Base-by-base conservation (phyloP, 768 basidiomycete genomes). In the Pisolithus albus region DNA sequence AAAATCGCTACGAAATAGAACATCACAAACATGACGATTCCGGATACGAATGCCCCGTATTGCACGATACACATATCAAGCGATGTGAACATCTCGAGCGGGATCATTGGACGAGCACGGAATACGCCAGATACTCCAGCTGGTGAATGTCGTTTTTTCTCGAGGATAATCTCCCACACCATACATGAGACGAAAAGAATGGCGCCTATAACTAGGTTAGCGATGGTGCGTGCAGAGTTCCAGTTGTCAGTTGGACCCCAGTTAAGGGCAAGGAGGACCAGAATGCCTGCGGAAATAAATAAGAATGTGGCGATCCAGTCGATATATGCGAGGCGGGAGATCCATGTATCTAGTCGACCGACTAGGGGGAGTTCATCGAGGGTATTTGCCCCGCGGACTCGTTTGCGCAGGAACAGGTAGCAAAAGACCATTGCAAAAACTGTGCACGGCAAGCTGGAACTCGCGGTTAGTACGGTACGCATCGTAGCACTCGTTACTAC, bases 1-100 rank as follows among this genome's bases (percentile, higher is more conserved):
- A 80, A 79, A 47, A 79, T 75, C 0, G 77, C 68, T 40, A 79
- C 67, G 54, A 80, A 79, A 59, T 80, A 80, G 61, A 79, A 78
- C 69, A 74, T 72, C 46, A 76, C 76, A 52, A 78, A 64, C 69
- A 73, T 73, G 52, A 80, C 68, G 60, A 79, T 73, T 7, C 77
- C 77, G 1, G 64, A 64, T 10, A 73, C 66, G 49, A 76, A 71
- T 16, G 69, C 65, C 16, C 59, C 69, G 52, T 65, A 72, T 54
- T 68, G 66, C 38, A 66, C 65, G 4, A 70, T 67, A 46, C 68
- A 71, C 41, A 79, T 57, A 55, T 79, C 73, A 26, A 64, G 67
- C 46, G 68, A 70, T 11, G 61, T 61, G 64, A 79, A 77, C 24
- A 79, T 46, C 34, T 66, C 69, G 18, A 78, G 60, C 8, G 79